These are phyloP conservation scores for Diaporthe amygdali DNA, from an alignment of 2,329 filamentous ascomycete genomes.

Conservation along the genomic window DNA sequence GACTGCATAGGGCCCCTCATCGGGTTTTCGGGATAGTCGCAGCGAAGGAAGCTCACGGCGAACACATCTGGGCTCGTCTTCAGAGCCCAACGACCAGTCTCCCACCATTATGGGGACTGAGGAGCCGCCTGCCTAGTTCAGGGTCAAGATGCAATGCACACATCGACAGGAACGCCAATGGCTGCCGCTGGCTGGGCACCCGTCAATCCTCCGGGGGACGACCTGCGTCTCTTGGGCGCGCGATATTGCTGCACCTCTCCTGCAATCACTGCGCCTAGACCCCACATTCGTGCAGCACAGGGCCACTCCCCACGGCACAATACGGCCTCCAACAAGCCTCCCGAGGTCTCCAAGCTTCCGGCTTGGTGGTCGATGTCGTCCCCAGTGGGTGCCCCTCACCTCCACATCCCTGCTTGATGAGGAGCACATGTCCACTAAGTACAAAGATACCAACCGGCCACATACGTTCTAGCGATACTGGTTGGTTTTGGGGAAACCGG, in stretches of 20 bases:
- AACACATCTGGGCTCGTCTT: neutral
- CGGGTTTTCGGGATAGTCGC: neutral
- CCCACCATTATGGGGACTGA: neutral
- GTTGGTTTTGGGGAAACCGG: neutral
- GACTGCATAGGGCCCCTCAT: neutral
- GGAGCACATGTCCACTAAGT: constrained; percentile 11
- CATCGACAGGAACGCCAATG: constrained; percentile 19
- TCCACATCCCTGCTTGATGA: constrained; percentile 7
- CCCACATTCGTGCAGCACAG: constrained; percentile 12
- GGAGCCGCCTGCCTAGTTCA: constrained; percentile 15
- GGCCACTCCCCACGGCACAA: neutral
- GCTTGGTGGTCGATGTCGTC: neutral
- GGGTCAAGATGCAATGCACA: constrained; percentile 15
- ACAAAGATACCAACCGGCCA: neutral
- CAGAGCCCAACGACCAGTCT: neutral
- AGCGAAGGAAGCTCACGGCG: neutral
- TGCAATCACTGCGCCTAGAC: constrained; percentile 13
- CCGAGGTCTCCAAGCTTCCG: neutral
- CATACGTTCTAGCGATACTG: neutral
- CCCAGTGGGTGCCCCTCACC: constrained; percentile 12
- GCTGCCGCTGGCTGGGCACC: neutral
- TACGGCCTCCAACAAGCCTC: constrained; percentile 11
- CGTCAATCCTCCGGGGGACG: neutral
- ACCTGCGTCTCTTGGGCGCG: neutral
- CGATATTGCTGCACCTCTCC: constrained; percentile 15